Evolutionary conservation across 2,329 filamentous ascomycete genomes (phyloP), one percentile per base, ranked within the genome.

Genomic region (Madurella fahalii): DNA sequence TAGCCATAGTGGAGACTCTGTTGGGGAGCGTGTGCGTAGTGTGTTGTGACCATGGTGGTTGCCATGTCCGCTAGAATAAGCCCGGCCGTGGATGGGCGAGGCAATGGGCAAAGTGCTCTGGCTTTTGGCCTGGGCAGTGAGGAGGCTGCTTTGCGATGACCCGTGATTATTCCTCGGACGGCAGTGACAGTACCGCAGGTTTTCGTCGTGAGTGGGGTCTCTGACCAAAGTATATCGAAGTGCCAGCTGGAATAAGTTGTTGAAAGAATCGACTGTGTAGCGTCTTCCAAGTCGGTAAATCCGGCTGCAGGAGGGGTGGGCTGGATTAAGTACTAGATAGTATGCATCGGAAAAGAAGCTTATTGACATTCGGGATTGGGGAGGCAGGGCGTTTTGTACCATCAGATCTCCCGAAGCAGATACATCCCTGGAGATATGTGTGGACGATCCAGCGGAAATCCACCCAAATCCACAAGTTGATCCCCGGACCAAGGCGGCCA

Each of bases 381-480:
- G 59, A 59, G 58, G 56, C 58, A 57, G 59, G 62, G 61, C 60
- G 60, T 61, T 64, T 62, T 66, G 61, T 65, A 64, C 61, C 59
- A 60, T 68, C 61, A 76, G 76, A 78, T 78, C 75, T 77, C 72
- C 73, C 73, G 70, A 69, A 71, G 67, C 34, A 3, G 34, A 70
- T 58, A 58, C 62, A 61, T 61, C 56, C 57, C 54, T 59, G 54
- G 58, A 57, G 58, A 56, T 52, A 52, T 69, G 70, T 68, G 69
- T 71, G 69, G 75, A 71, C 71, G 76, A 78, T 78, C 76, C 72
- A 74, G 74, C 71, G 74, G 69, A 69, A 76, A 76, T 75, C 74
- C 72, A 72, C 71, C 69, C 47, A 32, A 47, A 58, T 58, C 58
- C 58, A 58, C 56, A 68, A 53, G 71, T 65, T 69, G 71, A 78